Percentiles rank a stretch among this genome's conserved stretches.
Evolutionary conservation across 768 basidiomycete species (phyloP).

Genomic region (Suillus plorans): DNA sequence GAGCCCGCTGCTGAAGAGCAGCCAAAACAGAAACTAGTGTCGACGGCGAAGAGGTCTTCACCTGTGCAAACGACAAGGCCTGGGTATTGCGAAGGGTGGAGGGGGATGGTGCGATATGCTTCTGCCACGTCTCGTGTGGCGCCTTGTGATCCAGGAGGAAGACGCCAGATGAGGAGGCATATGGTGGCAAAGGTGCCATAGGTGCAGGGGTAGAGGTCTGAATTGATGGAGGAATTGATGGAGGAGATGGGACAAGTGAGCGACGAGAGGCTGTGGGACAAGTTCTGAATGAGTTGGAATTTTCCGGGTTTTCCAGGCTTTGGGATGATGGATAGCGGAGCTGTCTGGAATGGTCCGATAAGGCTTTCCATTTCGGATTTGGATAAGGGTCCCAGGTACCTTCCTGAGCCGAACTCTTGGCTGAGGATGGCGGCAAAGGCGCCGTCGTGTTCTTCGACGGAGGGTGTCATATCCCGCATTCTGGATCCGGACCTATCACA

Average conservation of each 20-base stretch:
- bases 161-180: no score
- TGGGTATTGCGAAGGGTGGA: no score
- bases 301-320: slow-evolving; percentile 34
- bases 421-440: neutral
- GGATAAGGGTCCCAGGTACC: neutral
- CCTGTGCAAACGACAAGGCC: no score
- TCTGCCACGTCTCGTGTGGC: no score
- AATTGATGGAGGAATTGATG: no score
- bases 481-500: no score
- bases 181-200: neutral
- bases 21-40: slow-evolving; percentile 29
- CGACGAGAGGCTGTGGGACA: slow-evolving; percentile 17
- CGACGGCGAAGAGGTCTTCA: slow-evolving; percentile 21
- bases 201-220: no score
- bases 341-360: slow-evolving; percentile 18
- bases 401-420: accelerated
- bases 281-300: slow-evolving; percentile 36
- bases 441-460: neutral
- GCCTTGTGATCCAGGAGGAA: no score
- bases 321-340: slow-evolving; percentile 28
- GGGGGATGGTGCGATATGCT: no score
- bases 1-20: slow-evolving; percentile 19
- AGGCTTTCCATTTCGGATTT: slow-evolving; percentile 7
- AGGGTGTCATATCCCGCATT: no score
- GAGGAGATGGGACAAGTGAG: no score